Evolutionary conservation across 352 stramenopile genomes (phyloP).

Genomic region (Pythium angustatum): DNA sequence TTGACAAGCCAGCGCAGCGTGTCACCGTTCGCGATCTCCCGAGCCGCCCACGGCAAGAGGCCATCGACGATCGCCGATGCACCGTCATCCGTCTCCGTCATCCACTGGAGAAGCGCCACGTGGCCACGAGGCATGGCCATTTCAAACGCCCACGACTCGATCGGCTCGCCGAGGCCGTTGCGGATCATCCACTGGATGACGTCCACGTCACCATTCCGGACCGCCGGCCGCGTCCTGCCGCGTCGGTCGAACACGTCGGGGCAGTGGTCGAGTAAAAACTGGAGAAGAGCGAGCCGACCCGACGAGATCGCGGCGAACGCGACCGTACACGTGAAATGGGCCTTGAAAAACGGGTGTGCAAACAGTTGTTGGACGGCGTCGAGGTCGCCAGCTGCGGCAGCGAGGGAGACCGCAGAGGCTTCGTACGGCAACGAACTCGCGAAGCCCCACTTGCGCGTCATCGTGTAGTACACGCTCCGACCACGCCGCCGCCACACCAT

Average conservation of each 20-base stretch:
- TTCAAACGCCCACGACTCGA: background rate
- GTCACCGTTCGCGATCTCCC: background rate
- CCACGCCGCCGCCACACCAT: background rate
- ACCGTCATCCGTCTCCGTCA: background rate
- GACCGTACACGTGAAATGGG: background rate
- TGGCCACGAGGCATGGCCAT: background rate
- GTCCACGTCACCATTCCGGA: background rate
- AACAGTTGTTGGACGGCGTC: background rate
- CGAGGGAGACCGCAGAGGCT: background rate
- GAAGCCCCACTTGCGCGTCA: conserved; percentile 5
- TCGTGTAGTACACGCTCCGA: background rate
- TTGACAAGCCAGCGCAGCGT: background rate
- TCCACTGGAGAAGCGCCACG: conserved; percentile 6
- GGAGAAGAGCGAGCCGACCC: background rate
- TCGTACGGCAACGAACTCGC: background rate
- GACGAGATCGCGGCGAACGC: background rate
- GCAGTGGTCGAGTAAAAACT: background rate
- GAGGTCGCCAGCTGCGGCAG: background rate
- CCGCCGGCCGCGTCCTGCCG: background rate
- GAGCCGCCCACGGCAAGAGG: background rate
- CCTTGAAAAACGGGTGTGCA: background rate
- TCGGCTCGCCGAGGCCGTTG: background rate
- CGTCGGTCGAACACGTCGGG: background rate
- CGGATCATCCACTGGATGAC: background rate
- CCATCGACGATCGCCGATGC: background rate